Percentiles rank a stretch among this genome's conserved stretches.
Evolutionary conservation across 306 rosid genomes (phyloP).

Genomic region (Rosa chinensis): DNA sequence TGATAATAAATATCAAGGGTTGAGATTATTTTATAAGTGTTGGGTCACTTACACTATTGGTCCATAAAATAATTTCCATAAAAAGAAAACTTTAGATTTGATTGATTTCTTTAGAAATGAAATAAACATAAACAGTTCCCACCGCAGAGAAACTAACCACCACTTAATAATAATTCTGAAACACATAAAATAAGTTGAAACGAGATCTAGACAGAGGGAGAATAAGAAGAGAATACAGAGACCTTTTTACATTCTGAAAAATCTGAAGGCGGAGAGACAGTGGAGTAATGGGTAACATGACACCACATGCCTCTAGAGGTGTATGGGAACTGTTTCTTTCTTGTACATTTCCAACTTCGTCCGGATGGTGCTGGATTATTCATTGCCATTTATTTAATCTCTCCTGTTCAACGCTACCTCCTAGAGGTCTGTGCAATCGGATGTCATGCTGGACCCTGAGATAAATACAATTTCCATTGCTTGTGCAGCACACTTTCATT

Average conservation of each 20-base stretch:
- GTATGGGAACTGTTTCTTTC: neutral
- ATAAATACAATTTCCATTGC: neutral
- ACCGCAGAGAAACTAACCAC: too few species aligned
- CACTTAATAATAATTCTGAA: too few species aligned
- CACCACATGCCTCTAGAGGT: neutral
- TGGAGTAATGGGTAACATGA: neutral
- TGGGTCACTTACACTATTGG: too few species aligned
- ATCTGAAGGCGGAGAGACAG: too few species aligned
- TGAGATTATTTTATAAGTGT: too few species aligned
- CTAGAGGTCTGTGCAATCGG: conserved; percentile 21
- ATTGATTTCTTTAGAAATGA: too few species aligned
- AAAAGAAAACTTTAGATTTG: too few species aligned
- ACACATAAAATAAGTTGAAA: too few species aligned
- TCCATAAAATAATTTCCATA: too few species aligned
- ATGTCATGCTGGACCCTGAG: conserved; percentile 7
- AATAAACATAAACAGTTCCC: too few species aligned
- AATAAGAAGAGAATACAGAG: neutral
- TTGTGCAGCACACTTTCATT: neutral
- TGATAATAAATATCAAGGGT: too few species aligned
- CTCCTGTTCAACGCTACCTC: neutral
- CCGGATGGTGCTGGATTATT: neutral
- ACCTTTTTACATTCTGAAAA: neutral
- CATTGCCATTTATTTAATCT: neutral
- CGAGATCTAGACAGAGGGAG: neutral
- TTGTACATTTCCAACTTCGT: conserved; percentile 8